Evolutionary conservation across 169 alveolate species (phyloP).

Genomic region (Cryptosporidium parvum): DNA sequence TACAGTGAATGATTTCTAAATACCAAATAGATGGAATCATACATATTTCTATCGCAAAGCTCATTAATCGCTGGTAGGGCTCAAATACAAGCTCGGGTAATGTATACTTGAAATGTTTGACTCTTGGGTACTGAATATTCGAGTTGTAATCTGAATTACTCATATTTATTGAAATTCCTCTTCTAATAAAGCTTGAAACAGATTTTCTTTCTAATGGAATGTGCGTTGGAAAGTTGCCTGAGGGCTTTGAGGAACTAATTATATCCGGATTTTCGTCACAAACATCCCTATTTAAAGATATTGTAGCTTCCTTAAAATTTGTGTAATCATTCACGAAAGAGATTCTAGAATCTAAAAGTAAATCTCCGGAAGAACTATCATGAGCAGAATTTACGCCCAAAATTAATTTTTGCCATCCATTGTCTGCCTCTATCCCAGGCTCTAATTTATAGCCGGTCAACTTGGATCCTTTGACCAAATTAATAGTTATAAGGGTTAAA

Average conservation of each 20-base stretch:
- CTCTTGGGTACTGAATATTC: constrained; percentile 23
- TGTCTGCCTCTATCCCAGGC: background rate
- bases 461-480: background rate
- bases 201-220: constrained; percentile 23
- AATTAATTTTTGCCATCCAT: constrained; percentile 25
- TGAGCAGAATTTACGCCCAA: background rate
- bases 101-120: constrained; percentile 9
- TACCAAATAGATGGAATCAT: constrained; percentile 45
- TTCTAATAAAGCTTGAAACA: background rate
- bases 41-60: constrained; percentile 25
- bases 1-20: constrained; percentile 22
- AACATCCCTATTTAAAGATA: constrained; percentile 9
- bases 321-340: constrained; percentile 7
- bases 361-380: background rate
- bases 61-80: constrained; percentile 22
- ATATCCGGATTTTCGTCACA: constrained; percentile 9
- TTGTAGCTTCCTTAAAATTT: background rate
- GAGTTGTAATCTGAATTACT: background rate
- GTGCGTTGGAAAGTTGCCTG: background rate
- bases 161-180: constrained; percentile 3
- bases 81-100: constrained; percentile 2
- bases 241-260: background rate
- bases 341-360: background rate
- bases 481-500: background rate
- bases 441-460: constrained; percentile 8